Base-by-base conservation (phyloP, 179 eudicot genomes). In the Camellia oleifera region DNA sequence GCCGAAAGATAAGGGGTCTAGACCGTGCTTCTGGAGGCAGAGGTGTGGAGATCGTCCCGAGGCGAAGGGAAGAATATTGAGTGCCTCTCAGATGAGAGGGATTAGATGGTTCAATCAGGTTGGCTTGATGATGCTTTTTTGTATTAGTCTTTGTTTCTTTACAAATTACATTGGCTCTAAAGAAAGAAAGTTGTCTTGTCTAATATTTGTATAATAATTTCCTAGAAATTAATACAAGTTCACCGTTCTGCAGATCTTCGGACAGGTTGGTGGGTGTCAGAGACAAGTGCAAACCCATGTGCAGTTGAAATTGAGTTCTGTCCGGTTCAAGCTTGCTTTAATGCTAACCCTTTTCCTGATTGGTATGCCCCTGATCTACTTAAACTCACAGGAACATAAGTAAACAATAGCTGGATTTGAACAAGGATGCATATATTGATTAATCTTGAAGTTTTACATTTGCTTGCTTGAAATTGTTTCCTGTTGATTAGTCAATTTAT, bases 1-100 rank as follows among this genome's bases (percentile, higher is more conserved):
- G 40, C 91, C 97, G 5, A 94, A 93, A 84, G 94, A 80, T n/a
- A 92, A 90, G 75, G 93, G 92, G 63, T 80, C 81, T 14, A 93
- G 69, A 69, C 67, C 77, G 57, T 50, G 44, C 18, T 81, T 81
- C 76, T 79, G 75, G 83, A 80, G 74, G 64, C 52, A 80, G 32
- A 73, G 70, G 20, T 61, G 56, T 79, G 83, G 85, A 77, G 84
- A 84, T 75, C 73, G 71, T 72, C 42, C 57, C 13, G 68, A 58
- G 69, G 77, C 79, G 23, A 84, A 78, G 64, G 75, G 78, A 77
- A 85, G 83, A 77, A 63, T 82, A 18, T 78, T 83, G 42, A 85
- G 75, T 75, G 77, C 15, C 77, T 74, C 85, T 70, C 85, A 77
- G 9, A 73, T 84, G 75, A 85, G 82, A 72, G 88, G 81, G 66